phyloP scores from a whole-genome alignment of 202 grass and related monocot species.

The Cymbopogon flexuosus region DNA sequence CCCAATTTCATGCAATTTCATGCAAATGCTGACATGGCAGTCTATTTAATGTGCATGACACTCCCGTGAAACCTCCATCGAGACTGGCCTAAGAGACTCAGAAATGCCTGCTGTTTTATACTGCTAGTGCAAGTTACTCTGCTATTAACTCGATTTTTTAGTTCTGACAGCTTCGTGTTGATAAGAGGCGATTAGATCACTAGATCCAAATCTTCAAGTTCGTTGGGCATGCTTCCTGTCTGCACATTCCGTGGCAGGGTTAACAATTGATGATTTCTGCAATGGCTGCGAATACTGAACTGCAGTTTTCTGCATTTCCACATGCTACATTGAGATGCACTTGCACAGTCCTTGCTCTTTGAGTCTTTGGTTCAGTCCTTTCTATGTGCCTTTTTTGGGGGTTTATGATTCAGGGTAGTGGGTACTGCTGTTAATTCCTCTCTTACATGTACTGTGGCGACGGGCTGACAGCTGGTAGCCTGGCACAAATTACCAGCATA shows the following conservation, averaged over 20 bases:
- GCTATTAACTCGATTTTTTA: not conserved
- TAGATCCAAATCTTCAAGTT: slow-evolving; percentile 28
- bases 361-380: not conserved
- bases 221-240: not conserved
- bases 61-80: too few species aligned
- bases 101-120: not conserved
- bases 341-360: not conserved
- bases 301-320: not conserved
- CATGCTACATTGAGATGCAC: not conserved
- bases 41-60: too few species aligned
- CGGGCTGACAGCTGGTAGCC: not conserved
- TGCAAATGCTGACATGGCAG: too few species aligned
- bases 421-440: not conserved
- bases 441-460: not conserved
- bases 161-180: not conserved
- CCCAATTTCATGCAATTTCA: too few species aligned
- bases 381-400: not conserved
- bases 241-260: not conserved
- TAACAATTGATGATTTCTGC: not conserved
- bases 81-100: too few species aligned
- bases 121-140: not conserved
- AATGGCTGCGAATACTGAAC: not conserved
- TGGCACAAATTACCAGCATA: not conserved
- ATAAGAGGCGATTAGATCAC: slow-evolving; percentile 19
- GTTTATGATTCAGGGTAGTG: not conserved